Conservation (phyloP, 257 asterid genomes). For the Catharanthus roseus region DNA sequence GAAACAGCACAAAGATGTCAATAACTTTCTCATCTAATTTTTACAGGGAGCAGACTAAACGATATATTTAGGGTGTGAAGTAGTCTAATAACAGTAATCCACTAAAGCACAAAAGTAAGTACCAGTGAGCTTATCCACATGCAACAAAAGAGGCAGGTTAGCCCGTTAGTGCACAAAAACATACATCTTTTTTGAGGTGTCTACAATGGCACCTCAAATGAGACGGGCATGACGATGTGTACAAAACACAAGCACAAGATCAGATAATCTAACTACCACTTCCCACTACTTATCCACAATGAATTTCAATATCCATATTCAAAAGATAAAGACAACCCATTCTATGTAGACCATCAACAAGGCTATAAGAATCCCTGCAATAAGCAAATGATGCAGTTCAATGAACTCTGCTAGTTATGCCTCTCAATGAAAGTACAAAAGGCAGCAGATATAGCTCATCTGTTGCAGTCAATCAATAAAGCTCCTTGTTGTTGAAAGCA, state of each 20-base stretch:
- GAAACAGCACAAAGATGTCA: conserved; percentile 10
- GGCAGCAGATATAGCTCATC: conserved; percentile 1
- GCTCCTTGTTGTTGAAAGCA: too few species aligned
- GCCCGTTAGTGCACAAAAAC: too few species aligned
- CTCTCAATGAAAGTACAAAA: not conserved
- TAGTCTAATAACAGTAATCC: too few species aligned
- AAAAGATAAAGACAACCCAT: too few species aligned
- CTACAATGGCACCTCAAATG: not conserved
- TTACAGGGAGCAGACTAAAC: not conserved
- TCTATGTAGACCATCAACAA: too few species aligned
- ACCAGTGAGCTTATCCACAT: too few species aligned
- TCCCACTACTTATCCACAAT: not conserved
- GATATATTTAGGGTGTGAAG: not conserved
- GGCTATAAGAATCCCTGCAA: not conserved
- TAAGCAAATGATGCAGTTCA: not conserved
- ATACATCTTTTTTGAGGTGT: too few species aligned
- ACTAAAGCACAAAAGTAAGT: too few species aligned
- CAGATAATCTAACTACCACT: not conserved
- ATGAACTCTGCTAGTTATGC: not conserved
- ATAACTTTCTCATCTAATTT: not conserved
- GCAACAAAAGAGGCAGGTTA: too few species aligned
- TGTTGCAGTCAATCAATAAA: not conserved
- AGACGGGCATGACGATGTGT: not conserved
- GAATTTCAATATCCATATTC: not conserved
- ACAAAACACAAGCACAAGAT: not conserved